Evolutionary conservation across 139 green algal genomes (phyloP).

Genomic region (Chlamydomonas sphaeroides): DNA sequence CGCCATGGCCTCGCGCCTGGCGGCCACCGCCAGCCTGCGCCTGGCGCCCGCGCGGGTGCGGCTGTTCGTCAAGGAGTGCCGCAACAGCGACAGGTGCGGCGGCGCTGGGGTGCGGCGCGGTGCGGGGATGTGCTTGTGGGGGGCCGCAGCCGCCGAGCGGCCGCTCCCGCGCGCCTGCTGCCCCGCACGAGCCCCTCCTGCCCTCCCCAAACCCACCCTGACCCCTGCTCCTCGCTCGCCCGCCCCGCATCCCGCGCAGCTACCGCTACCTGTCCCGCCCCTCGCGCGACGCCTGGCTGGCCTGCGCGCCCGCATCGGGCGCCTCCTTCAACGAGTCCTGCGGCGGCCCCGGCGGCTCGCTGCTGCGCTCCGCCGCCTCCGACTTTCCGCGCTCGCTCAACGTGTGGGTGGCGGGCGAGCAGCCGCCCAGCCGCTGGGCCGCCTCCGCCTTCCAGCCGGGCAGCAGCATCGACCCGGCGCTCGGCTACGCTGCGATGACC

Average conservation of each 20-base stretch:
- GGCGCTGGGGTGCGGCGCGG: too few species aligned
- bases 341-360: not conserved
- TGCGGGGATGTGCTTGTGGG: too few species aligned
- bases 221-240: too few species aligned
- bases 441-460: not conserved
- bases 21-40: not conserved
- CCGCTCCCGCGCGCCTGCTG: too few species aligned
- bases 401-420: conserved; percentile 4
- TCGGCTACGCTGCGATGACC: not conserved
- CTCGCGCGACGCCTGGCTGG: not conserved
- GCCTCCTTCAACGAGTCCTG: not conserved
- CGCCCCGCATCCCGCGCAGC: too few species aligned
- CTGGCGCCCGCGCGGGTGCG: conserved; percentile 2
- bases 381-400: conserved; percentile 26
- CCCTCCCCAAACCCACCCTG: too few species aligned
- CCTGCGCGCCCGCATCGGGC: not conserved
- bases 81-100: too few species aligned
- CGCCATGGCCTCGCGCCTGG: conserved; percentile 10
- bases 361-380: not conserved
- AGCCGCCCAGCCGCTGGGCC: not conserved
- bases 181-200: too few species aligned
- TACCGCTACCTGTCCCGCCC: not conserved
- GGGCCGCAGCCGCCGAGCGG: too few species aligned
- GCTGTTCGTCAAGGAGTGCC: conserved; percentile 5
- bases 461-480: not conserved